Evolutionary conservation across 106 monocot species (phyloP).

Genomic region (Acorus gramineus): DNA sequence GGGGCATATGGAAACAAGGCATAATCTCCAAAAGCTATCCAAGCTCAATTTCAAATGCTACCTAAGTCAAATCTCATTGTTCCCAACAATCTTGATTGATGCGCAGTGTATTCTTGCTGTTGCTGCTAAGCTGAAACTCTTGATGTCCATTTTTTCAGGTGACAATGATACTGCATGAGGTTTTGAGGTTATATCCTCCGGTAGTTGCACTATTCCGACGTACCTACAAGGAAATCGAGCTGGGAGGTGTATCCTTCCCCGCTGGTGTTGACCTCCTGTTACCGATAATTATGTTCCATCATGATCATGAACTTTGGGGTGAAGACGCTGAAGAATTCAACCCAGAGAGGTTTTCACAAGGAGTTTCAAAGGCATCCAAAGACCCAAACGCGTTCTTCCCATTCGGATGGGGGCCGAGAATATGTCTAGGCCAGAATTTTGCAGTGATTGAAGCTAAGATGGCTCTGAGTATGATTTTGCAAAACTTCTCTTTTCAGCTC

Average conservation of each 20-base stretch:
- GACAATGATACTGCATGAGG: constrained; percentile 48
- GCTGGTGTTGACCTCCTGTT: constrained; percentile 10
- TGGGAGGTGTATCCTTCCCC: constrained; percentile 13
- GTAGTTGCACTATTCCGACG: not conserved
- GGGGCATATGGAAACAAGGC: no score
- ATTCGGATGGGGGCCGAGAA: no score
- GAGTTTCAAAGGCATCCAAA: constrained; percentile 7
- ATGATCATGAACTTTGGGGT: constrained; percentile 23
- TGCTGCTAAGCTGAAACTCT: not conserved
- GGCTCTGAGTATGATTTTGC: no score
- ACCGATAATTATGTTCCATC: constrained; percentile 23
- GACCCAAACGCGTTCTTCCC: no score
- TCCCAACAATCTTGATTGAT: not conserved
- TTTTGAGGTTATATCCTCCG: constrained; percentile 42
- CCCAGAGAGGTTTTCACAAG: constrained; percentile 37
- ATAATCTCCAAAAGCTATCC: no score
- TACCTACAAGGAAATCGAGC: constrained; percentile 12
- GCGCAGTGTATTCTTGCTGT: not conserved
- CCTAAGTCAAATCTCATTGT: no score
- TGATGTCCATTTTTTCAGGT: constrained; percentile 16
- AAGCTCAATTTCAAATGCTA: no score
- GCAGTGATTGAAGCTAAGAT: no score
- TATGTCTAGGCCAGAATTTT: no score
- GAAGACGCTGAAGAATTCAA: constrained; percentile 33
- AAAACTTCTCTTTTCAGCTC: no score